Evolutionary conservation across 257 asterid genomes (phyloP).

Genomic region (Striga asiatica): DNA sequence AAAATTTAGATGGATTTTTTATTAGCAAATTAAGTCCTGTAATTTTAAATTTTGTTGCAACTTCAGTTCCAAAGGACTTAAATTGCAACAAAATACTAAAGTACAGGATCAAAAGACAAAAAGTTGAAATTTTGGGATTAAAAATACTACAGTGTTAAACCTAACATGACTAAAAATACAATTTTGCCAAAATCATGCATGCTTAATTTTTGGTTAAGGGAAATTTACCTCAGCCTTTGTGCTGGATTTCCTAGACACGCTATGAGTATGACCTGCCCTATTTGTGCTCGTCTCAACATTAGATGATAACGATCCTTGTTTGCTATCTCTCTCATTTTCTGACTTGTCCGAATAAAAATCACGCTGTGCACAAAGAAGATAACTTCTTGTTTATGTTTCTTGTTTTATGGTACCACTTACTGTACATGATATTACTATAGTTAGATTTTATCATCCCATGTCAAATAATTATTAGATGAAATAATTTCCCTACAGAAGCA

Average conservation of each 20-base stretch:
- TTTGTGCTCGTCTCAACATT: neutral
- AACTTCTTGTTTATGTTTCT: no score
- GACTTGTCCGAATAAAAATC: constrained; percentile 31
- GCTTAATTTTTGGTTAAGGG: no score
- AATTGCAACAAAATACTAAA: no score
- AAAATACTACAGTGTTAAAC: neutral
- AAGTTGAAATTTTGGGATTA: no score
- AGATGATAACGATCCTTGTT: constrained; percentile 23
- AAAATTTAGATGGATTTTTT: no score
- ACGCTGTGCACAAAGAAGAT: constrained; percentile 21
- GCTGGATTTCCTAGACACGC: constrained; percentile 38
- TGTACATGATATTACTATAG: neutral
- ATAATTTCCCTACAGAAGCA: no score
- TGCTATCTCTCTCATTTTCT: constrained; percentile 32
- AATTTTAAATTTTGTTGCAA: no score
- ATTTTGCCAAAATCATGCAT: no score
- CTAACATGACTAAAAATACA: neutral
- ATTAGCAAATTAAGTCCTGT: no score
- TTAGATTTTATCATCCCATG: neutral
- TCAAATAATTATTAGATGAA: no score
- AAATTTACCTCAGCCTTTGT: constrained; percentile 54
- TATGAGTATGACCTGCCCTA: neutral
- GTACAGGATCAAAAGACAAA: neutral
- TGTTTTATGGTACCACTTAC: neutral
- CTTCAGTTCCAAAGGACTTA: no score